Evolutionary conservation across 1,284 basidiomycete genomes (phyloP).

Genomic region (Tremellales sp.): DNA sequence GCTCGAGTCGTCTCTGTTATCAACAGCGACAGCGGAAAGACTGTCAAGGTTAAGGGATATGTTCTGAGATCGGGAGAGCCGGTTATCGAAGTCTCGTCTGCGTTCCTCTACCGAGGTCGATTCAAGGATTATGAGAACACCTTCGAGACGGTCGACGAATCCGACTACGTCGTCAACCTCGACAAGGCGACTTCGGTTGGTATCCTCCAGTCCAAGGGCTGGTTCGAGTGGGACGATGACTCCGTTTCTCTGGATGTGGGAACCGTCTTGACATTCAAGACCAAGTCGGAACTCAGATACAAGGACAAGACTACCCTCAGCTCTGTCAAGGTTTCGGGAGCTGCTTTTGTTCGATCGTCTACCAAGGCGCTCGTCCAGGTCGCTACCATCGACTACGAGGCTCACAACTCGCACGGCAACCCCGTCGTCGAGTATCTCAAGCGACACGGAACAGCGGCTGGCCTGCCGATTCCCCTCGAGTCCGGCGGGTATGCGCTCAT

Average conservation of each 20-base stretch:
- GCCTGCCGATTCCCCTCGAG: conserved; percentile 70
- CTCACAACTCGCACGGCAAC: conserved; percentile 85
- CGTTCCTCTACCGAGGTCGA: conserved; percentile 93
- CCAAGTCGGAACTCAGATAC: conserved; percentile 80
- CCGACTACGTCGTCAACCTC: conserved; percentile 77
- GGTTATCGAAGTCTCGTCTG: conserved; percentile 88
- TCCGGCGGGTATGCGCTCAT: conserved; percentile 81
- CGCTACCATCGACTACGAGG: conserved; percentile 78
- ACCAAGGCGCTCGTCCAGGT: conserved; percentile 83
- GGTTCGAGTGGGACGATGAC: conserved; percentile 94
- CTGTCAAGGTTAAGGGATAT: conserved; percentile 84
- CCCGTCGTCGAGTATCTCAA: conserved; percentile 90
- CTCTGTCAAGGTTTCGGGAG: conserved; percentile 76
- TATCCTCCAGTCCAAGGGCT: conserved; percentile 91
- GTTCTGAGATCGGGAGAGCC: conserved; percentile 70
- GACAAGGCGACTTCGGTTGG: conserved; percentile 76
- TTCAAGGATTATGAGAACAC: conserved; percentile 94
- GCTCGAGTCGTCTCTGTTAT: conserved; percentile 84
- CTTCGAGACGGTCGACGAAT: conserved; percentile 86
- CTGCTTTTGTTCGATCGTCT: conserved; percentile 78
- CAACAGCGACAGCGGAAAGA: conserved; percentile 89
- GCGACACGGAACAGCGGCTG: conserved; percentile 77
- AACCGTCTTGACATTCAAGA: conserved; percentile 81
- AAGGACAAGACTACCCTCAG: conserved; percentile 85
- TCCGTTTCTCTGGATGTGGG: conserved; percentile 72